Evolutionary conservation across 306 rosid species (phyloP).

Genomic region (Crotalaria pallida): DNA sequence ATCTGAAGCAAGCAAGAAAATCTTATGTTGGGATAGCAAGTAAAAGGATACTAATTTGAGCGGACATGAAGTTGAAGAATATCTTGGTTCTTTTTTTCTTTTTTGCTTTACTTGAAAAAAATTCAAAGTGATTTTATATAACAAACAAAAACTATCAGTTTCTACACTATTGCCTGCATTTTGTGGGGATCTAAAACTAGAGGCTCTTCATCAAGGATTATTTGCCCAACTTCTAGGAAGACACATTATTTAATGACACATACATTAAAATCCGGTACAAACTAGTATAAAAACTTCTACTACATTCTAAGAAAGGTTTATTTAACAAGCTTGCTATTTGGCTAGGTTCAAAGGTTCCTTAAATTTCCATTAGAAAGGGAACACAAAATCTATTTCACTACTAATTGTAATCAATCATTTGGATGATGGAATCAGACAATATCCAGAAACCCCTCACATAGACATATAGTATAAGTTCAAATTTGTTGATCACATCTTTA

Average conservation of each 20-base stretch:
- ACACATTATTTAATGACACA: not conserved
- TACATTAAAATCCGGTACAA: not conserved
- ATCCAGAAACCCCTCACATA: not conserved
- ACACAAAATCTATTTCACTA: conserved; percentile 26
- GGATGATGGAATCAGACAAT: conserved; percentile 15
- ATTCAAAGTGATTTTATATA: not conserved
- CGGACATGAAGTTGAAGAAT: conserved; percentile 22
- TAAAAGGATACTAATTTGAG: conserved; percentile 4
- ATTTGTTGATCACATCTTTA: conserved; percentile 4
- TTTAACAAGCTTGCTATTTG: conserved; percentile 16
- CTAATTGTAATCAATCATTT: conserved; percentile 22
- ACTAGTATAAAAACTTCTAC: not conserved
- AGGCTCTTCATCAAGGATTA: not conserved
- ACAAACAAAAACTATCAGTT: not conserved
- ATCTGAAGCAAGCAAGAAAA: conserved; percentile 21
- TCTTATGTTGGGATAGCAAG: conserved; percentile 28
- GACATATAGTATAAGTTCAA: not conserved
- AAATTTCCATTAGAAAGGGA: conserved; percentile 3
- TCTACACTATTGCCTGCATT: not conserved
- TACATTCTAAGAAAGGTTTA: not conserved
- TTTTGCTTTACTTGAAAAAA: not conserved
- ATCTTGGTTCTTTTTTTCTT: not conserved
- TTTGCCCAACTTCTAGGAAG: not conserved
- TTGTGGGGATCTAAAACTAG: not conserved
- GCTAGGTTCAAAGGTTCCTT: not conserved